Percentiles rank a stretch among this genome's conserved stretches.
Conservation (phyloP, 495 filamentous ascomycete genomes). For the Tuber umbilicatum region DNA sequence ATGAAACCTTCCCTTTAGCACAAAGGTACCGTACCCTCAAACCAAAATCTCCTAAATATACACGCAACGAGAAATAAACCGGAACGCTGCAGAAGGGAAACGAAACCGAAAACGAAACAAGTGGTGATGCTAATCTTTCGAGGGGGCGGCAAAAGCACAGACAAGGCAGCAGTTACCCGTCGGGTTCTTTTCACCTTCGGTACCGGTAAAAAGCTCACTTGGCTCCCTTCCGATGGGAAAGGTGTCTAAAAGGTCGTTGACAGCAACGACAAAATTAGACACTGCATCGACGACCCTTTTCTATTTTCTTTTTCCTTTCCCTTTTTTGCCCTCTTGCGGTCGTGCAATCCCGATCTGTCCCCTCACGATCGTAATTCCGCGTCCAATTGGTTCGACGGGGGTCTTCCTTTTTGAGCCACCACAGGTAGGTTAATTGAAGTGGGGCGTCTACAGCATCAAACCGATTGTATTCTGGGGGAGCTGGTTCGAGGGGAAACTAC, state of each 20-base stretch:
- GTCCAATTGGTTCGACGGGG: conserved; percentile 16
- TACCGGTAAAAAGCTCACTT: not conserved
- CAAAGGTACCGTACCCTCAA: not conserved
- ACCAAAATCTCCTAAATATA: not conserved
- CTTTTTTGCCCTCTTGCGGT: not conserved
- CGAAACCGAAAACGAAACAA: conserved; percentile 14
- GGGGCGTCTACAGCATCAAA: not conserved
- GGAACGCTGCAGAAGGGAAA: conserved; percentile 27
- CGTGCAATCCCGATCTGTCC: not conserved
- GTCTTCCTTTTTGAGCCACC: conserved; percentile 17
- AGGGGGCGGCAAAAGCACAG: not conserved
- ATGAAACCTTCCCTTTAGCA: not conserved
- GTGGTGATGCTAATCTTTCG: conserved; percentile 13
- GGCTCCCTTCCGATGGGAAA: conserved; percentile 2
- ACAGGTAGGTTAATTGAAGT: not conserved
- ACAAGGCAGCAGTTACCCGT: not conserved
- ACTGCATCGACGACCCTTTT: not conserved
- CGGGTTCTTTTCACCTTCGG: not conserved
- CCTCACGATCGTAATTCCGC: conserved; percentile 12
- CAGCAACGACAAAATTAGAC: conserved; percentile 1
- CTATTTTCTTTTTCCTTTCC: not conserved
- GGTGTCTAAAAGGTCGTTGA: conserved; percentile 3
- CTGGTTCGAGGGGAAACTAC: conserved; percentile 22
- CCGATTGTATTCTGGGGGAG: not conserved
- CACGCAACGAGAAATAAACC: conserved; percentile 12